A percentile compares a stretch with the other conserved stretches of the same genome.
These are phyloP conservation scores for Colletotrichum filicis DNA, from an alignment of 2,329 filamentous ascomycete genomes.

Conservation along the genomic window DNA sequence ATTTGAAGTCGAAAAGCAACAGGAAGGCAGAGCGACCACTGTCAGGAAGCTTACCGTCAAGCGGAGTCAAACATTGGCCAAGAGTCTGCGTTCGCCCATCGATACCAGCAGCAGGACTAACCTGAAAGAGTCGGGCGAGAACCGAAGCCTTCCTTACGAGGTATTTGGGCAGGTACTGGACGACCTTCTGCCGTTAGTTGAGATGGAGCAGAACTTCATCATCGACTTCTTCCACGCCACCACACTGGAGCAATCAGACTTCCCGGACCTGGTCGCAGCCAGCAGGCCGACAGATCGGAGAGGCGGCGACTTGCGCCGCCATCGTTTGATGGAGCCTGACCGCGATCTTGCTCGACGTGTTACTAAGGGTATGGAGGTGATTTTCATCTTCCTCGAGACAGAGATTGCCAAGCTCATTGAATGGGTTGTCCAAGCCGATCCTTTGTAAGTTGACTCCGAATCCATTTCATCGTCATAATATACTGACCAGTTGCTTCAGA, in stretches of 20 bases:
- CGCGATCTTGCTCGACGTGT: slow-evolving; percentile 86
- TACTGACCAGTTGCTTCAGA: slow-evolving; percentile 52
- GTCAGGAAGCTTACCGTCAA: slow-evolving; percentile 94
- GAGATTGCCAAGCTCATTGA: slow-evolving; percentile 85
- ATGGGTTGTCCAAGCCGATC: slow-evolving; percentile 84
- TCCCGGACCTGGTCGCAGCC: slow-evolving; percentile 80
- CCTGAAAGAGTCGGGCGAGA: slow-evolving; percentile 71
- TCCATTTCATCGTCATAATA: background rate
- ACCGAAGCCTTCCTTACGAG: slow-evolving; percentile 79
- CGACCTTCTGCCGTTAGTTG: slow-evolving; percentile 83
- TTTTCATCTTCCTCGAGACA: slow-evolving; percentile 83
- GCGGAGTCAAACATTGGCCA: slow-evolving; percentile 87
- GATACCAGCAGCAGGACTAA: slow-evolving; percentile 65
- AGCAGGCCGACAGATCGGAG: slow-evolving; percentile 74
- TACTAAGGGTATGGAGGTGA: slow-evolving; percentile 87
- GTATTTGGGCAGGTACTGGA: slow-evolving; percentile 84
- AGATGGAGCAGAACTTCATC: slow-evolving; percentile 96
- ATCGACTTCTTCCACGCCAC: slow-evolving; percentile 97
- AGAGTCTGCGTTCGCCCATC: slow-evolving; percentile 75
- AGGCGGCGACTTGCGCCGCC: slow-evolving; percentile 77
- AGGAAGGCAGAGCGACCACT: slow-evolving; percentile 78
- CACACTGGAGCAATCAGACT: slow-evolving; percentile 84
- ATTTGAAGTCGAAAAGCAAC: slow-evolving; percentile 83
- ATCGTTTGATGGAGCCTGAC: slow-evolving; percentile 88
- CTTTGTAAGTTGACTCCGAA: slow-evolving; percentile 71